A percentile compares a stretch with the other conserved stretches of the same genome.
Conservation (phyloP, 768 basidiomycete genomes). For the Coprinopsis cinerea region DNA sequence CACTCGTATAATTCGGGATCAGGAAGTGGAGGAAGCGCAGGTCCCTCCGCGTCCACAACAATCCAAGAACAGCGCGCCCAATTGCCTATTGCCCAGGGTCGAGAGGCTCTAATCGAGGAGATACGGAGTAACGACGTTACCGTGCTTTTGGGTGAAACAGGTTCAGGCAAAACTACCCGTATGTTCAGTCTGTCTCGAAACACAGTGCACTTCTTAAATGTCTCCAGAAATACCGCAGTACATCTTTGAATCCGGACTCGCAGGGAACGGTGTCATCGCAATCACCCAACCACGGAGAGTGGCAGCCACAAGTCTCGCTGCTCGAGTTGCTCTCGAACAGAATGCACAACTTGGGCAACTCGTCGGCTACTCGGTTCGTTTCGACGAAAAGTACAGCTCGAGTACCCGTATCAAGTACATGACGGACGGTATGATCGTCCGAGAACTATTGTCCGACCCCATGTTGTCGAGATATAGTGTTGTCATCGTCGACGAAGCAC, state of each 20-base stretch:
- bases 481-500: constrained; percentile 93
- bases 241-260: constrained; percentile 75
- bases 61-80: constrained; percentile 62
- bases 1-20: constrained; percentile 16
- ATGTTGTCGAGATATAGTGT: constrained; percentile 78
- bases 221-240: constrained; percentile 91
- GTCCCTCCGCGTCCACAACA: constrained; percentile 21
- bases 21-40: constrained; percentile 16
- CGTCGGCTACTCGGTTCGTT: constrained; percentile 94
- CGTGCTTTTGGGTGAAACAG: constrained; percentile 92
- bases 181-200: constrained; percentile 29
- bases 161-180: constrained; percentile 99
- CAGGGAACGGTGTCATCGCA: constrained; percentile 70
- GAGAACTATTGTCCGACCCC: constrained; percentile 81
- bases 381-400: constrained; percentile 72
- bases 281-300: constrained; percentile 95
- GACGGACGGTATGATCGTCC: constrained; percentile 96
- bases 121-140: constrained; percentile 77
- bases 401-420: constrained; percentile 91
- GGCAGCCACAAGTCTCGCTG: constrained; percentile 91
- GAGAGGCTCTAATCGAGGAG: constrained; percentile 67
- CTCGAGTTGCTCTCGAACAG: constrained; percentile 84
- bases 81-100: constrained; percentile 77
- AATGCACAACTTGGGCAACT: constrained; percentile 61
- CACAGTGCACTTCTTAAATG: constrained; percentile 1